Base-by-base conservation (phyloP, 495 filamentous ascomycete genomes). In the Penicillium tannophilum region DNA sequence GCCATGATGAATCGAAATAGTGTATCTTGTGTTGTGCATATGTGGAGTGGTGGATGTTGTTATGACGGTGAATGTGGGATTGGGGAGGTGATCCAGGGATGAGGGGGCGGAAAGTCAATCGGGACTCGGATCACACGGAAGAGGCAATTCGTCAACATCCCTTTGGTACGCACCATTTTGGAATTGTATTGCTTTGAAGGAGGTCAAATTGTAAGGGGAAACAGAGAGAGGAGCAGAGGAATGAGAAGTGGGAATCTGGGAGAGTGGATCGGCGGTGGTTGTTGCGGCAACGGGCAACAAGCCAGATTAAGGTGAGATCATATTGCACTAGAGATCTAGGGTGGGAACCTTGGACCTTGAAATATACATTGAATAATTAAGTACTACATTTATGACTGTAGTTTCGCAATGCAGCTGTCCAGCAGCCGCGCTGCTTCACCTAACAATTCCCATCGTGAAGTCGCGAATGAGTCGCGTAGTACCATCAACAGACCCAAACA, bases 391-490 rank as follows among this genome's bases (percentile, higher is more conserved):
- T 36, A 67, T 11, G 62, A 67, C 44, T 62, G 60, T 58, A 88
- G 61, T 76, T 88, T 86, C 10, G 78, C 73, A 54, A 95, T 88
- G 69, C 91, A 96, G 67, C 92, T 93, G 52, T 81, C 82, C 67
- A 98, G 72, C 63, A 97, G 74, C 44, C 83, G 86, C 49, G 87
- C 87, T 46, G 92, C 94, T 72, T 98, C 94, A 50, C 90, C 85
- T 54, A 97, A 76, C 60, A 98, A 72, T 75, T 98, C 92, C 94
- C 94, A 98, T 54, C 93, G 81, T 41, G 92, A 88, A 65, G 86
- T 86, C 55, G 81, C 76, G 70, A 98, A 97, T 58, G 88, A 88
- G 61, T 91, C 88, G 42, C 88, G 86, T 44, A 98, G 75, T 24
- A 96, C 84, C 74, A 94, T 80, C 56, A 98, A 75, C 72, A 98